Evolutionary conservation across 1,284 basidiomycete species (phyloP), one percentile per base, ranked within the genome.

Genomic region (Chalciporus sp.): DNA sequence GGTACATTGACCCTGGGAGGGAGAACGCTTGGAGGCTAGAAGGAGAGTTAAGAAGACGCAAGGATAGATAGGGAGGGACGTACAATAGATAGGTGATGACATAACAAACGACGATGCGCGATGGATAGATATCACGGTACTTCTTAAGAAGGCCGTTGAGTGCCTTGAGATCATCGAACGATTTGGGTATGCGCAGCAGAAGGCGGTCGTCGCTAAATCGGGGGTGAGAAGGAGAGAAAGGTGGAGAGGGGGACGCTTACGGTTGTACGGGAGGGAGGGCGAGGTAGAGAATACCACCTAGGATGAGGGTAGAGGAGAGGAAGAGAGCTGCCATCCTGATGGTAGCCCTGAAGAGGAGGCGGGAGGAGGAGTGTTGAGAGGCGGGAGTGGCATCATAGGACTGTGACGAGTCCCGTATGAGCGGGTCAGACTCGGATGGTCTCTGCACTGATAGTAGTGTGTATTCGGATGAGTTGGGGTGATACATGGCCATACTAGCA

Each of bases 1-100:
- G 84, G 71, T 99, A 99, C 95, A 98, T 98, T 20, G 94, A 96
- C 0, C 96, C 96, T 0, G 96, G 96, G 6, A 99, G 82, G 2
- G 93, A 95, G 73, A 98, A 99, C 0, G 95, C 93, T 78, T 99
- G 96, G 4, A 98, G 81, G 73, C 94, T 95, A 68, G 8, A 39
- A 14, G 3, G 49, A 45, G 48, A 53, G 62, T 60, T 7, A 43
- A 70, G 56, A 20, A 42, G 16, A 11, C 5, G 58, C 7, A 20
- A 42, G 35, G 41, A 12, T 9, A 37, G 8, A 19, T 10, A 47
- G 39, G 16, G 46, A 19, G 43, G 27, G 47, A 77, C 83, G 53
- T 64, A 95, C 94, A 98, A 99, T 60, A 98, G 82, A 72, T 97
- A 98, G 1, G 94, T 90, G 55, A 82, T 83, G 55, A 92, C 82